Conservation (phyloP, 495 filamentous ascomycete species). For the Aspergillus incahuasiensis region DNA sequence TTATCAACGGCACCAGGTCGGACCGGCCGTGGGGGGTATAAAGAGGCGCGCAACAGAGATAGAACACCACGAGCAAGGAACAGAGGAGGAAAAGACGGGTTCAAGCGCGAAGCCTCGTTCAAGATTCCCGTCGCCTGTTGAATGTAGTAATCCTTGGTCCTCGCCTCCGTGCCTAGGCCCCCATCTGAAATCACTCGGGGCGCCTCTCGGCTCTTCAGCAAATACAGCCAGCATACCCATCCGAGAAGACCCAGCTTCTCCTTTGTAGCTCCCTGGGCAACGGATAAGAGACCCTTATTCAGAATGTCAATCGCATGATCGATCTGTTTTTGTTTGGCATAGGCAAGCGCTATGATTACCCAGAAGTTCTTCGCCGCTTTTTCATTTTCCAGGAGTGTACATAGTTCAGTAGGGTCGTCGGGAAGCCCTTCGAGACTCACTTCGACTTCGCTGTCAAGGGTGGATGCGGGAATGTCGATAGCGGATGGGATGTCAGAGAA, state of each 20-base stretch:
- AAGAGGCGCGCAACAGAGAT: conserved; percentile 78
- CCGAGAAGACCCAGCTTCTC: conserved; percentile 83
- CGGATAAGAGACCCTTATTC: conserved; percentile 70
- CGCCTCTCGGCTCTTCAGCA: conserved; percentile 86
- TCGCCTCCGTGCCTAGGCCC: conserved; percentile 60
- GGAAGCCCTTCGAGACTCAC: conserved; percentile 84
- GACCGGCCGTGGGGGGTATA: conserved; percentile 66
- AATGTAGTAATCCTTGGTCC: conserved; percentile 89
- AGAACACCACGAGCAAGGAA: conserved; percentile 90
- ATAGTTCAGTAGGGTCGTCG: conserved; percentile 94
- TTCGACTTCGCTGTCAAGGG: conserved; percentile 81
- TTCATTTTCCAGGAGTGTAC: conserved; percentile 89
- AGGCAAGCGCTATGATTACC: conserved; percentile 95
- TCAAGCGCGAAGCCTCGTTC: conserved; percentile 92
- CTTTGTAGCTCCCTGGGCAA: conserved; percentile 64
- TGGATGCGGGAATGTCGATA: conserved; percentile 86
- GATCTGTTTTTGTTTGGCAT: conserved; percentile 88
- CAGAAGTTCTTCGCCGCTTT: conserved; percentile 81
- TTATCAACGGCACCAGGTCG: conserved; percentile 58
- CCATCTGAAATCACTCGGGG: conserved; percentile 69
- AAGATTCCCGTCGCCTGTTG: conserved; percentile 83
- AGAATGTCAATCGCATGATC: conserved; percentile 95
- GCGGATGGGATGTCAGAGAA: conserved; percentile 85
- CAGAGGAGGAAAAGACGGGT: conserved; percentile 81
- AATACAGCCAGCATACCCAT: conserved; percentile 86